A percentile compares a stretch with the other conserved stretches of the same genome.
These are phyloP conservation scores for Arxiozyma slooffiae DNA, from an alignment of 1,139 yeast genomes.

Conservation along the genomic window DNA sequence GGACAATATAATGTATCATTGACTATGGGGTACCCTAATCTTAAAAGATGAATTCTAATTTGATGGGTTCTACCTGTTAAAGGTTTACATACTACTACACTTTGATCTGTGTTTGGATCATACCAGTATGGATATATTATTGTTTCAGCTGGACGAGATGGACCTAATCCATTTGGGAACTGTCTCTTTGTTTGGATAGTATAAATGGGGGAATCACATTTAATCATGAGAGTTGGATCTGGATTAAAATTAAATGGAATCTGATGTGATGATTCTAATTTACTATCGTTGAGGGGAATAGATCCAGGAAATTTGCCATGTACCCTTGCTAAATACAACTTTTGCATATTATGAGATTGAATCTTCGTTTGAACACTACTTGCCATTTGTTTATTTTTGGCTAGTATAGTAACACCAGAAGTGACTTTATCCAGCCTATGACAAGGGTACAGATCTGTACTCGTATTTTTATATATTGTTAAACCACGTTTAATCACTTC, in stretches of 20 bases:
- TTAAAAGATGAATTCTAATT: constrained; percentile 60
- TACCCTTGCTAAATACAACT: constrained; percentile 52
- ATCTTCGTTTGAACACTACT: constrained; percentile 37
- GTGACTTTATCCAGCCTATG: constrained; percentile 68
- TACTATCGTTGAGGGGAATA: background rate
- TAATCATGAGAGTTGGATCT: background rate
- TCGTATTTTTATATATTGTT: constrained; percentile 3
- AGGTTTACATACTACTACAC: constrained; percentile 57
- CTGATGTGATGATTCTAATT: background rate
- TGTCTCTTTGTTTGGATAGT: constrained; percentile 61
- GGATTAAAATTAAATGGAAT: background rate
- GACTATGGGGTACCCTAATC: constrained; percentile 56
- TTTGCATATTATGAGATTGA: constrained; percentile 34
- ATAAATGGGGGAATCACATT: constrained; percentile 42
- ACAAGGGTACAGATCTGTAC: constrained; percentile 41
- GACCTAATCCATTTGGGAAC: constrained; percentile 23
- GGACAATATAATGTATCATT: constrained; percentile 55
- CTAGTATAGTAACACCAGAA: constrained; percentile 60
- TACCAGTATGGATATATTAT: constrained; percentile 32
- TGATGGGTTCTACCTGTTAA: constrained; percentile 72
- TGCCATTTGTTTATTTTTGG: constrained; percentile 40
- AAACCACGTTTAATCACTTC: constrained; percentile 36
- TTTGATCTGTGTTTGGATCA: constrained; percentile 34
- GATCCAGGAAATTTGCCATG: constrained; percentile 44
- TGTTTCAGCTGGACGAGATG: constrained; percentile 36